phyloP scores from a whole-genome alignment of 2,329 filamentous ascomycete species.

The Intubia oerlemansii region DNA sequence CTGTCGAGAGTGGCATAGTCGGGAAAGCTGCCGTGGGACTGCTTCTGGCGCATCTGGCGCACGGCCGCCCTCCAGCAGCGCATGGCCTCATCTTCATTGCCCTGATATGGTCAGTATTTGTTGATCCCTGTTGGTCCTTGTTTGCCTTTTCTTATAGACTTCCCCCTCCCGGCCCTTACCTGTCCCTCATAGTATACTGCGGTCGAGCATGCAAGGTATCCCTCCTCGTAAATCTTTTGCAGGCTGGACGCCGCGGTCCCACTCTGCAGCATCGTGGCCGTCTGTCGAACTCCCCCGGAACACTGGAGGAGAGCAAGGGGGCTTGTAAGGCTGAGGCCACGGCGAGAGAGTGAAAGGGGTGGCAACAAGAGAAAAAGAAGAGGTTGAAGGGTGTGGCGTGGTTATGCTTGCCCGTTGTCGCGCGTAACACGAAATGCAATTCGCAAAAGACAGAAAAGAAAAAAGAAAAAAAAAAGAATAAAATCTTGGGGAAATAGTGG shows the following conservation, averaged over 20 bases:
- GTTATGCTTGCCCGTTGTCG: too few relatives aligned
- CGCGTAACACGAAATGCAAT: too few relatives aligned
- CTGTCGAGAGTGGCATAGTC: constrained; percentile 29
- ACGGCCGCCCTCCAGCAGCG: constrained; percentile 79
- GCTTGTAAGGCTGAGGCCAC: too few relatives aligned
- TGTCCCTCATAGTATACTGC: constrained; percentile 91
- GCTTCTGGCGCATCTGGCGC: constrained; percentile 72
- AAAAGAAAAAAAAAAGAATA: too few relatives aligned
- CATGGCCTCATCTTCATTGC: constrained; percentile 77
- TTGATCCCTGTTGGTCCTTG: background rate
- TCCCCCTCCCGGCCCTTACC: too few relatives aligned
- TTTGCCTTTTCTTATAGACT: background rate
- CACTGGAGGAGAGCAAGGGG: too few relatives aligned
- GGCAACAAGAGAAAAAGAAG: too few relatives aligned
- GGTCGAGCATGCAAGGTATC: constrained; percentile 83
- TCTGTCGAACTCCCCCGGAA: too few relatives aligned
- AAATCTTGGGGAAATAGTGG: too few relatives aligned
- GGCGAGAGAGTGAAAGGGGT: too few relatives aligned
- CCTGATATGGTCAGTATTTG: constrained; percentile 28
- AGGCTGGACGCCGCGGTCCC: constrained; percentile 41
- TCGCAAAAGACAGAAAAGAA: too few relatives aligned
- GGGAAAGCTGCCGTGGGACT: constrained; percentile 33
- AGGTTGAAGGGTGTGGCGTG: too few relatives aligned
- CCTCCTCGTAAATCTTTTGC: constrained; percentile 96
- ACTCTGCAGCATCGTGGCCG: constrained; percentile 32